Base-by-base conservation (phyloP, 192 early-diverging fungal genomes). In the Coemansia biformis region DNA sequence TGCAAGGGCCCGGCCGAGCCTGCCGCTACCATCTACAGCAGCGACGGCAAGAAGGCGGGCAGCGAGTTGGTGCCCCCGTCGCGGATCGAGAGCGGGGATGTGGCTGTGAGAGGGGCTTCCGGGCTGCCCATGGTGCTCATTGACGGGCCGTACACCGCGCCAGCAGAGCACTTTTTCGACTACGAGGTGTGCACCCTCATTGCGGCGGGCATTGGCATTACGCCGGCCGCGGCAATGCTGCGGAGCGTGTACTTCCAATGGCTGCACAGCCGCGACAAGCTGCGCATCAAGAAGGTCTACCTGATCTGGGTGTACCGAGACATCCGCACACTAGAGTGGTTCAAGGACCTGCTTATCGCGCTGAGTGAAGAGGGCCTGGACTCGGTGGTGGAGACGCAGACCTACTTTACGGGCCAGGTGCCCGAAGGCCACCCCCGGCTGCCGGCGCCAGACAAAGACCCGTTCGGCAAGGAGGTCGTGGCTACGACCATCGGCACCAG, bases 271-370 rank as follows among this genome's bases (percentile, higher is more conserved):
- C 80, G 69, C 23, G 81, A 81, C 18, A 52, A 58, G 36, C 63
- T 72, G 28, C 66, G 68, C 8, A 55, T 80, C 21, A 71, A 67
- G 18, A 91, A 87, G 51, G 81, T 85, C 10, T 88, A 86, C 51
- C 80, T 91, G 49, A 79, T 89, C 56, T 91, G 89, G 89, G 65
- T 84, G 14, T 82, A 78, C 51, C 81, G 89, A 28, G 89, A 91
- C 55, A 81, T 66, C 7, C 52, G 67, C 45, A 69, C 86, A 3
- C 83, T 91, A 35, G 78, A 86, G 47, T 91, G 88, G 86, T 91
- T 91, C 79, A 83, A 86, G 74, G 83, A 84, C 34, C 51, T 87
- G 38, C 59, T 91, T 33, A 38, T 78, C 15, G 79, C 85, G 0
- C 64, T 91, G 8, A 82, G 85, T 32, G 71, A 81, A 29, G 71